Percentiles rank a stretch among this genome's conserved stretches.
These are phyloP conservation scores for Barnettozyma hawaiiensis DNA, from an alignment of 1,139 yeast genomes.

Conservation along the genomic window DNA sequence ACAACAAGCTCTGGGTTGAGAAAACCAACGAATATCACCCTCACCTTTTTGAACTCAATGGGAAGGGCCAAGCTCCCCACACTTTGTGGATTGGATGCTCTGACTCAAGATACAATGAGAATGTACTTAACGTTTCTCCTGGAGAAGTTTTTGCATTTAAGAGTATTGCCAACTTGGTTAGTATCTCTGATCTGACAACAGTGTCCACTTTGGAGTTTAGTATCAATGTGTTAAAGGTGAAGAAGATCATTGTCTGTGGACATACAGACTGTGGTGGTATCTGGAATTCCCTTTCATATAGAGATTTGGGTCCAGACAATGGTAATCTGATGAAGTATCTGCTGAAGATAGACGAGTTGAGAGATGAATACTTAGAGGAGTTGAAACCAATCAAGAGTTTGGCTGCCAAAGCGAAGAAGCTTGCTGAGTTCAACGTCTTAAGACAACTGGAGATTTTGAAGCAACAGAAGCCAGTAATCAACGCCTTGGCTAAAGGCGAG, in stretches of 20 bases:
- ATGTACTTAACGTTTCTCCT: conserved; percentile 72
- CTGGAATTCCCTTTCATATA: conserved; percentile 74
- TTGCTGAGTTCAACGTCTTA: conserved; percentile 77
- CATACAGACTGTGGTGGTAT: conserved; percentile 98
- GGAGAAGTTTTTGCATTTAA: conserved; percentile 95
- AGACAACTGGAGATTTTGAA: conserved; percentile 47
- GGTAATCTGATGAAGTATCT: conserved; percentile 33
- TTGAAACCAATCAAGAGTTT: conserved; percentile 33
- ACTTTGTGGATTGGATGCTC: conserved; percentile 96
- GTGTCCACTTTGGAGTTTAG: conserved; percentile 89
- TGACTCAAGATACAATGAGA: conserved; percentile 87
- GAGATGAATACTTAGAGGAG: conserved; percentile 29
- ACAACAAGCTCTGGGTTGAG: conserved; percentile 66
- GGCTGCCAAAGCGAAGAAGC: conserved; percentile 51
- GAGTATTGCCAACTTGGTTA: conserved; percentile 81
- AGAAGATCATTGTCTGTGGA: conserved; percentile 87
- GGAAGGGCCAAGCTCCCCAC: conserved; percentile 86
- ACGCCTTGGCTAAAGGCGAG: conserved; percentile 66
- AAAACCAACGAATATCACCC: conserved; percentile 56
- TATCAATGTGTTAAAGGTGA: conserved; percentile 77
- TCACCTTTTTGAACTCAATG: conserved; percentile 61
- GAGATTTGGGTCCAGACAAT: conserved; percentile 48
- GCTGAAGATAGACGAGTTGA: conserved; percentile 45
- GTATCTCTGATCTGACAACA: conserved; percentile 66
- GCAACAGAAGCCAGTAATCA: conserved; percentile 65